A percentile compares a stretch with the other conserved stretches of the same genome.
Evolutionary conservation across 768 basidiomycete genomes (phyloP).

Genomic region (Pisolithus tinctorius): DNA sequence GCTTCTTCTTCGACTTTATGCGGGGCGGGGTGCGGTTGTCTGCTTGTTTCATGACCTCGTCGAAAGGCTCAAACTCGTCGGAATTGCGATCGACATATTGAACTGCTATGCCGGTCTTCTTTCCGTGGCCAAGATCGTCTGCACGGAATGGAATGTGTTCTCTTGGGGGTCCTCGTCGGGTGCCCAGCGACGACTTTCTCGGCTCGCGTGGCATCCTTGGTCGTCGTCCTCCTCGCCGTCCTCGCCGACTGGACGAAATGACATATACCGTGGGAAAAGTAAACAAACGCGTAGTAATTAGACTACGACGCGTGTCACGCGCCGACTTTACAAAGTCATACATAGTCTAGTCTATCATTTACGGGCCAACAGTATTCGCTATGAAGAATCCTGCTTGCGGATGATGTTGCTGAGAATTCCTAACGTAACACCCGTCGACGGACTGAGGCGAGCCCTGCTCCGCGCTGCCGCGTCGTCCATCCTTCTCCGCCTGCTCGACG

Average conservation of each 20-base stretch:
- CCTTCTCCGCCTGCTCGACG: not conserved
- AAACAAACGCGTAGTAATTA: conserved; percentile 23
- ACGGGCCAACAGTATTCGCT: not conserved
- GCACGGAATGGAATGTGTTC: conserved; percentile 73
- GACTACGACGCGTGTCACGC: conserved; percentile 16
- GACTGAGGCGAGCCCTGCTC: not conserved
- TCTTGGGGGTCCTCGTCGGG: conserved; percentile 53
- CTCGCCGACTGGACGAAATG: not conserved
- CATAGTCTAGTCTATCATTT: too few relatives aligned
- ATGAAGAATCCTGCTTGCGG: not conserved
- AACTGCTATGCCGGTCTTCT: conserved; percentile 72
- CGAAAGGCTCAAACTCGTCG: conserved; percentile 81
- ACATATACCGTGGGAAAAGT: conserved; percentile 15
- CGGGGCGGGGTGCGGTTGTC: conserved; percentile 59
- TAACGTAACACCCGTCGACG: not conserved
- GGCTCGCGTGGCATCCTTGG: conserved; percentile 21
- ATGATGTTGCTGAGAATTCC: not conserved
- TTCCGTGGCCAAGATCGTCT: conserved; percentile 70
- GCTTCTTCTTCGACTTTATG: conserved; percentile 46
- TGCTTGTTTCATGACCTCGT: conserved; percentile 62
- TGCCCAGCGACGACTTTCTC: conserved; percentile 34
- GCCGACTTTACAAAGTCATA: conserved; percentile 10
- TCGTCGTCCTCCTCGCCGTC: not conserved
- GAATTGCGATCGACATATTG: conserved; percentile 63
- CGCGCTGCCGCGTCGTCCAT: not conserved